phyloP scores from a whole-genome alignment of 768 basidiomycete species.

The Sarcomyxa edulis region DNA sequence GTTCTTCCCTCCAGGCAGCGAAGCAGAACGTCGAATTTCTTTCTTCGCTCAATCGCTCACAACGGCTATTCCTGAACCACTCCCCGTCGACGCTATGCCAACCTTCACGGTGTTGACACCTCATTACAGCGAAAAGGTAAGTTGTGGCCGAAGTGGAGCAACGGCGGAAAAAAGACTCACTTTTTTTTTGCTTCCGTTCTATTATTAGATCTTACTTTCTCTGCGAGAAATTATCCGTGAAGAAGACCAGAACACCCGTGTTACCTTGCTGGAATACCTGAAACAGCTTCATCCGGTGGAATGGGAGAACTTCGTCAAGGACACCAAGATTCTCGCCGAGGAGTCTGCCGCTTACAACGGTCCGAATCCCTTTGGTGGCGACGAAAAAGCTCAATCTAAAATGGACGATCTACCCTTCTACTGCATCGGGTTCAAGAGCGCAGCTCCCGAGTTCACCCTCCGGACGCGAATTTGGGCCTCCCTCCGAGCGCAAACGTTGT shows the following conservation, averaged over 20 bases:
- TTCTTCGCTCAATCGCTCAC: constrained; percentile 99
- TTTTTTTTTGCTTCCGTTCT: not conserved
- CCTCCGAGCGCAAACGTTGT: constrained; percentile 95
- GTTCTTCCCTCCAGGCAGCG: constrained; percentile 93
- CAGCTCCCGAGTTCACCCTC: constrained; percentile 96
- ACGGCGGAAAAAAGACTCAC: no score
- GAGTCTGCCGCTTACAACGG: constrained; percentile 87
- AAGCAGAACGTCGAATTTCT: constrained; percentile 95
- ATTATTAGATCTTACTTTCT: constrained; percentile 77
- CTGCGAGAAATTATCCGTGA: constrained; percentile 98
- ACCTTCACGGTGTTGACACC: constrained; percentile 98
- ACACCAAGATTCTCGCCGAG: constrained; percentile 97
- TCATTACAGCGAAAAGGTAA: constrained; percentile 97
- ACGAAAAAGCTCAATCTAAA: constrained; percentile 81
- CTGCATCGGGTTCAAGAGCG: constrained; percentile 98
- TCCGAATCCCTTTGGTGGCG: constrained; percentile 56
- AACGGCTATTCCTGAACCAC: constrained; percentile 86
- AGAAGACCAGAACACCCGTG: constrained; percentile 94
- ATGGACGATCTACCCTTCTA: constrained; percentile 95
- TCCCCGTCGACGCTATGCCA: constrained; percentile 99
- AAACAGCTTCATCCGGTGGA: constrained; percentile 98
- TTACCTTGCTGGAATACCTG: constrained; percentile 95
- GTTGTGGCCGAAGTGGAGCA: no score
- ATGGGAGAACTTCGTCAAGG: constrained; percentile 99
- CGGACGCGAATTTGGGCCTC: constrained; percentile 99